phyloP scores from a whole-genome alignment of 106 monocot species.

The Allium sativum region DNA sequence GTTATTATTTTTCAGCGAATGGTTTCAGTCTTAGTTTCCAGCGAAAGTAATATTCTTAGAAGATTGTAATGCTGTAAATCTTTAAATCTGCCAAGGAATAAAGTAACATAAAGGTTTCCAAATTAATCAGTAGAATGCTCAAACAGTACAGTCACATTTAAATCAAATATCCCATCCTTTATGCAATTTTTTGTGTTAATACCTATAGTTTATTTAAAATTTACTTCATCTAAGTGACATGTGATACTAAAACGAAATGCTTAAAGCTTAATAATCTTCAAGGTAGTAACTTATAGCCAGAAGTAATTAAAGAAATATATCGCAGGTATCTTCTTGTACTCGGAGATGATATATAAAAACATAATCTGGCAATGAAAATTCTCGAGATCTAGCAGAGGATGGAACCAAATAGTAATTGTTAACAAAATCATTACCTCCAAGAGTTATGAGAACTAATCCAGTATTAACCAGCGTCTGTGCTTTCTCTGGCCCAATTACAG shows the following conservation, averaged over 20 bases:
- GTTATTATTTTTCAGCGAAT: background rate
- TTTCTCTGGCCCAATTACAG: slow-evolving; percentile 29
- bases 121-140: background rate
- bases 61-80: background rate
- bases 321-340: slow-evolving; percentile 72
- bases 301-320: slow-evolving; percentile 17
- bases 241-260: too few species aligned
- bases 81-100: background rate
- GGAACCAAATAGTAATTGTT: slow-evolving; percentile 93
- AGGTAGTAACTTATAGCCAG: too few species aligned
- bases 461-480: slow-evolving; percentile 30
- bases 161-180: too few species aligned
- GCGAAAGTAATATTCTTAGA: background rate
- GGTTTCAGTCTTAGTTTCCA: background rate
- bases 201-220: too few species aligned
- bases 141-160: too few species aligned
- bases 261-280: too few species aligned
- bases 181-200: too few species aligned
- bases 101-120: background rate
- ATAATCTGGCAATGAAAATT: slow-evolving; percentile 71
- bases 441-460: slow-evolving; percentile 60
- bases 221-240: too few species aligned
- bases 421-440: slow-evolving; percentile 92
- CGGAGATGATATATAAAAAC: slow-evolving; percentile 54
- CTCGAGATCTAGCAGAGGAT: slow-evolving; percentile 50